Evolutionary conservation across 1,139 yeast genomes (phyloP).

Genomic region (Pichia sp.): DNA sequence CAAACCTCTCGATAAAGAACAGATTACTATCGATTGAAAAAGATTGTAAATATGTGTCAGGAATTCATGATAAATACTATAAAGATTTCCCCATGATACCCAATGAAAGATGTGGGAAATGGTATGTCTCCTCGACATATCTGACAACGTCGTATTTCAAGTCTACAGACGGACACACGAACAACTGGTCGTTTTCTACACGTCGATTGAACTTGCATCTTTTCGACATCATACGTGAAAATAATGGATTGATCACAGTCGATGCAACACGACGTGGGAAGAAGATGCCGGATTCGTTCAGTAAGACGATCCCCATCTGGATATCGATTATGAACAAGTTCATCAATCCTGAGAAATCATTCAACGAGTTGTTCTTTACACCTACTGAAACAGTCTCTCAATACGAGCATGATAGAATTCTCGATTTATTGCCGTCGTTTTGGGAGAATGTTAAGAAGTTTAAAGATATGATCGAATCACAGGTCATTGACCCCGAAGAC

Average conservation of each 20-base stretch:
- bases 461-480: constrained; percentile 24
- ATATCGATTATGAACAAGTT: constrained; percentile 72
- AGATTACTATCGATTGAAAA: constrained; percentile 67
- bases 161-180: constrained; percentile 87
- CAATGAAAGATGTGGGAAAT: constrained; percentile 84
- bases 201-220: constrained; percentile 75
- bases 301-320: constrained; percentile 91
- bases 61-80: constrained; percentile 26
- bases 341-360: constrained; percentile 36
- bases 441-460: constrained; percentile 42
- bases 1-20: constrained; percentile 46
- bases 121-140: constrained; percentile 61
- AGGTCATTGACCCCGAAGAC: not conserved
- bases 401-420: constrained; percentile 58
- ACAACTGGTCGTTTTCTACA: constrained; percentile 74
- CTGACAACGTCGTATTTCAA: constrained; percentile 63
- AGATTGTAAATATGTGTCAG: constrained; percentile 50
- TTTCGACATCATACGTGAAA: constrained; percentile 42
- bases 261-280: constrained; percentile 89
- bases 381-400: constrained; percentile 56
- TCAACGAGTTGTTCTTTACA: constrained; percentile 36
- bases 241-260: constrained; percentile 57
- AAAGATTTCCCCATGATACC: constrained; percentile 50
- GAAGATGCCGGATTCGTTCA: constrained; percentile 79
- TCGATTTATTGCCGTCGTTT: constrained; percentile 47